These are phyloP conservation scores for Yamadazyma phyllophila DNA, from an alignment of 805 yeast species.

Conservation along the genomic window DNA sequence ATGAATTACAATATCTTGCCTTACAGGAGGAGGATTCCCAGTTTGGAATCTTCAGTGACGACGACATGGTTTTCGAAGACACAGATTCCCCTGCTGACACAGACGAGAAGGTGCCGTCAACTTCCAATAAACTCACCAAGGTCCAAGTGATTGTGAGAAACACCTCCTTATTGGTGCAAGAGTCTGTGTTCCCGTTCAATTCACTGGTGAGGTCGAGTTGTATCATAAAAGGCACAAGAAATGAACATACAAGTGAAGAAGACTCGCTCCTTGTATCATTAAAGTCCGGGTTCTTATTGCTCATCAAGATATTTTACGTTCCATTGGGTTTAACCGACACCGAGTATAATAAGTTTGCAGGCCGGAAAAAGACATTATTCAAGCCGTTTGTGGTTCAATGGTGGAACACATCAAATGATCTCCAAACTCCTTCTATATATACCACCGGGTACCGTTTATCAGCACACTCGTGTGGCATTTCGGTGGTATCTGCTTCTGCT, in stretches of 20 bases:
- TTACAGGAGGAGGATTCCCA: constrained; percentile 38
- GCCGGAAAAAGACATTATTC: constrained; percentile 20
- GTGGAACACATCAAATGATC: constrained; percentile 36
- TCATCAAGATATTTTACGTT: constrained; percentile 38
- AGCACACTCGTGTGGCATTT: constrained; percentile 38
- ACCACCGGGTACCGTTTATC: constrained; percentile 28
- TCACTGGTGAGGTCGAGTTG: constrained; percentile 33
- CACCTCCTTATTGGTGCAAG: constrained; percentile 32
- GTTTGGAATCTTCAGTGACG: constrained; percentile 36
- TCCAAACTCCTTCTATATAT: constrained; percentile 15
- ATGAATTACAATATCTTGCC: constrained; percentile 31
- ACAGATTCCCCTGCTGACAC: not conserved
- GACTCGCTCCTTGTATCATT: constrained; percentile 41
- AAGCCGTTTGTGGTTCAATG: constrained; percentile 50
- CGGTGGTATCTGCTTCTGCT: constrained; percentile 38
- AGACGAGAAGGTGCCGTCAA: not conserved
- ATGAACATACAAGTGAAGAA: constrained; percentile 20
- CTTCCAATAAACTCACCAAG: not conserved
- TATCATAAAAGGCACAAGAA: constrained; percentile 22
- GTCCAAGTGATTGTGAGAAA: constrained; percentile 29
- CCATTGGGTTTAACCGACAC: constrained; percentile 29
- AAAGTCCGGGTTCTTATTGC: constrained; percentile 38
- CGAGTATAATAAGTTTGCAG: constrained; percentile 13
- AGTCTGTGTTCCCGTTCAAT: constrained; percentile 28
- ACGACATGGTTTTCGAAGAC: constrained; percentile 19